Conservation (phyloP, 2,329 filamentous ascomycete species). For the Cercospora janseana region DNA sequence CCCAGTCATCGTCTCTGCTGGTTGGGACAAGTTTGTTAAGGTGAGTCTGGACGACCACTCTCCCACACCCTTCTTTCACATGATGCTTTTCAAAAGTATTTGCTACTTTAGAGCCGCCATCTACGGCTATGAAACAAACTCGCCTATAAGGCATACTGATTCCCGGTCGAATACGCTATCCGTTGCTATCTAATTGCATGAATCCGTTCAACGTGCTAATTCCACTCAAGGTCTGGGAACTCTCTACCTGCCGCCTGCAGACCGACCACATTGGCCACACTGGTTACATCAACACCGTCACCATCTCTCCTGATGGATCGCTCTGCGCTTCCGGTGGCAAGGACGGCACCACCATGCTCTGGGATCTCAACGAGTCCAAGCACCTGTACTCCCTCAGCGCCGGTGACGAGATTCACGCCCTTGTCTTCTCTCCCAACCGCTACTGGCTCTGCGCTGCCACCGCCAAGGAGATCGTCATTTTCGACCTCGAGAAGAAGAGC, state of each 20-base stretch:
- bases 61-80: conserved; percentile 50
- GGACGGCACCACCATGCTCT: conserved; percentile 99
- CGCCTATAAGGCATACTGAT: conserved; percentile 82
- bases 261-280: conserved; percentile 99
- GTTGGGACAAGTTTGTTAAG: conserved; percentile 99
- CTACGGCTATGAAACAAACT: conserved; percentile 82
- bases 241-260: conserved; percentile 98
- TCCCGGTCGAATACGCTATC: conserved; percentile 3
- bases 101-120: conserved; percentile 99
- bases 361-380: conserved; percentile 99
- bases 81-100: conserved; percentile 97
- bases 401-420: conserved; percentile 99
- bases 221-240: conserved; percentile 83
- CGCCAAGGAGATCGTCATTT: conserved; percentile 98
- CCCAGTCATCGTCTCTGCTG: conserved; percentile 97
- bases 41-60: conserved; percentile 57
- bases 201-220: conserved; percentile 9
- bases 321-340: conserved; percentile 99
- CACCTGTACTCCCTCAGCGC: conserved; percentile 99
- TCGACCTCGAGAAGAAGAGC: conserved; percentile 99
- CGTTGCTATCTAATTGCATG: too few species aligned
- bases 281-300: conserved; percentile 99
- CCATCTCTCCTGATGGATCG: conserved; percentile 98
- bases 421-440: conserved; percentile 99
- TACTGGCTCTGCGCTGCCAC: conserved; percentile 99